Base-by-base conservation (phyloP, 2,329 filamentous ascomycete species). In the Cryphonectria carpinicola region DNA sequence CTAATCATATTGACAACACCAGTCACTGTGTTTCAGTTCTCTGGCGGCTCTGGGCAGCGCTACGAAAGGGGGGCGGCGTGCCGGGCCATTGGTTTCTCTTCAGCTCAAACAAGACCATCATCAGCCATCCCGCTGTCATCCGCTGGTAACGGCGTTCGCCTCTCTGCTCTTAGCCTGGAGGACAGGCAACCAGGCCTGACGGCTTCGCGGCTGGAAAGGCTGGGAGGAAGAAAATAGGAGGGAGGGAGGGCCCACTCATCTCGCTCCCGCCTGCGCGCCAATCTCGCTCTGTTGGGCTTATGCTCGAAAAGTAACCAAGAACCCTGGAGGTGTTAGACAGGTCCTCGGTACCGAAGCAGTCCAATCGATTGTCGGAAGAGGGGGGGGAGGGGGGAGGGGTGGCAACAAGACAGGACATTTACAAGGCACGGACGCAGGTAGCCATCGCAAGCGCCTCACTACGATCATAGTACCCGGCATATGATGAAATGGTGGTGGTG, bases 131-230 rank as follows among this genome's bases (percentile, higher is more conserved):
- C 58, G 58, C 58, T 61, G 58, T 39, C 58, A 37, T 39, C 58
- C 58, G 32, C 54, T 58, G 54, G 54, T 58, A 28, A 28, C 58
- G 58, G 58, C 58, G 22, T 28, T 60, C 56, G 56, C 52, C 52
- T 56, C 52, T 56, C 4, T 58, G 35, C 28, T 19, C 54, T 35
- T 35, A 61, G 58, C 58, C 7, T 39, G 32, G 6, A 61, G 14
- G 58, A 39, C 58, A 61, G 56, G 58, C 58, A 61, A 61, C 58
- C 35, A 39, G 58, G 58, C 58, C 25, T 39, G 58, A 14, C 56
- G 58, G 58, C 25, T 32, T 58, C 54, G 19, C 35, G 32, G 32
- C 5, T 32, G 56, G 56, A 17, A 56, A n/a, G 6, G 8, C 10
- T 56, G 54, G 54, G 54, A 58, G 52, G n/a, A 8, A 28, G 25